Base-by-base conservation (phyloP, 148 eudicot species). In the Rhododendron molle region DNA sequence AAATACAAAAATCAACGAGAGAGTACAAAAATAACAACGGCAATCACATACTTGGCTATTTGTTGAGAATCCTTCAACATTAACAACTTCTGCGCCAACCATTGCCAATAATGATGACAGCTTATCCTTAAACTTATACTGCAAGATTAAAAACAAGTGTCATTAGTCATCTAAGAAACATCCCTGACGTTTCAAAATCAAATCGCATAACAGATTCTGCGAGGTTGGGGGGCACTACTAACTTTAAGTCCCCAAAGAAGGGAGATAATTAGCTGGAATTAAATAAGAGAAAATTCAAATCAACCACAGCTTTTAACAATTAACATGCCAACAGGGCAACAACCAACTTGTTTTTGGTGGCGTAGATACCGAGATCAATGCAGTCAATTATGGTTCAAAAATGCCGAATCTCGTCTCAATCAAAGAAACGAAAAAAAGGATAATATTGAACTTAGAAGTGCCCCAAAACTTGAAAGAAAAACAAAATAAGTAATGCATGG, bases 51-150 rank as follows among this genome's bases (percentile, higher is more conserved):
- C 98, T 92, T 94, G 96, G 88, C 93, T 93, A 86, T 83, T 81
- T 21, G 90, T 85, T 87, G 84, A 88, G 83, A 85, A 90, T 52
- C 38, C 92, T 83, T 91, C 94, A 82, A 86, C 46, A 77, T 88
- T 85, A 79, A 89, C 87, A 87, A 89, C 94, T 89, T 91, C 88
- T 15, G 94, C 96, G 62, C 98, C 98, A 87, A 91, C 89, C 40
- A 90, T 88, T 84, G 93, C 97, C 90, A 97, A 85, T 84, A 97
- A 73, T 20, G 89, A 85, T 44, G 78, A 90, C 93, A 95, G 86
- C 91, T 89, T 93, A 65, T 91, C 90, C 89, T 88, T 87, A 80
- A 90, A 92, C 77, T 91, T 93, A 85, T 97, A 97, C 98, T 97
- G 95, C 85, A 89, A 85, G 47, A 81, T 52, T 12, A 56, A 65